These are phyloP conservation scores for Verticillium isaacii DNA, from an alignment of 2,329 filamentous ascomycete species.

Conservation along the genomic window DNA sequence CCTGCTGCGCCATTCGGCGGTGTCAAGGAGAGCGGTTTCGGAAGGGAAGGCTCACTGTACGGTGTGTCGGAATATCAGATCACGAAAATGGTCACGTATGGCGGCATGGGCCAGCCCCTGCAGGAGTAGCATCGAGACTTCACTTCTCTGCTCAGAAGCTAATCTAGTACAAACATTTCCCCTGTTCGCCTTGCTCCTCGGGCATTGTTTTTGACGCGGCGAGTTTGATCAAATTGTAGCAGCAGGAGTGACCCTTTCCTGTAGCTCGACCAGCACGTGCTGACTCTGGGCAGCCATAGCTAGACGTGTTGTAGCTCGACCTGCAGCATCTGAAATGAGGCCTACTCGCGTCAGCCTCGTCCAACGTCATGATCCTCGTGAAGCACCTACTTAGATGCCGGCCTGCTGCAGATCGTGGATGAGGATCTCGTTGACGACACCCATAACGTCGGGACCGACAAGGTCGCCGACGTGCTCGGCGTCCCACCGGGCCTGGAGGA, in stretches of 20 bases:
- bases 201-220: too few species aligned
- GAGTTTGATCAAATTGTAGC: too few species aligned
- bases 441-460: not conserved
- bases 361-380: too few species aligned
- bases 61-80: constrained; percentile 72
- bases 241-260: too few species aligned
- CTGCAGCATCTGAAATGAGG: too few species aligned
- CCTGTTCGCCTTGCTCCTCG: not conserved
- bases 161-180: not conserved
- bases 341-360: too few species aligned
- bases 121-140: constrained; percentile 3
- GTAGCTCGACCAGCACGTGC: too few species aligned
- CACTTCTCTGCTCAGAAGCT: not conserved
- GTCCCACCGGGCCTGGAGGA: too few species aligned
- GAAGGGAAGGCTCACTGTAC: constrained; percentile 72
- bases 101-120: constrained; percentile 13
- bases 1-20: constrained; percentile 65
- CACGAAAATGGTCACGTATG: constrained; percentile 55
- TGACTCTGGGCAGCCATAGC: too few species aligned
- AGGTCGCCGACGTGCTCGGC: too few species aligned
- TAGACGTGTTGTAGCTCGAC: too few species aligned
- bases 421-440: not conserved
- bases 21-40: constrained; percentile 79
- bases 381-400: not conserved
- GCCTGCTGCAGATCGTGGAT: not conserved